Evolutionary conservation across 768 basidiomycete species (phyloP), one percentile per base, ranked within the genome.

Genomic region (Gymnopilus junonius): DNA sequence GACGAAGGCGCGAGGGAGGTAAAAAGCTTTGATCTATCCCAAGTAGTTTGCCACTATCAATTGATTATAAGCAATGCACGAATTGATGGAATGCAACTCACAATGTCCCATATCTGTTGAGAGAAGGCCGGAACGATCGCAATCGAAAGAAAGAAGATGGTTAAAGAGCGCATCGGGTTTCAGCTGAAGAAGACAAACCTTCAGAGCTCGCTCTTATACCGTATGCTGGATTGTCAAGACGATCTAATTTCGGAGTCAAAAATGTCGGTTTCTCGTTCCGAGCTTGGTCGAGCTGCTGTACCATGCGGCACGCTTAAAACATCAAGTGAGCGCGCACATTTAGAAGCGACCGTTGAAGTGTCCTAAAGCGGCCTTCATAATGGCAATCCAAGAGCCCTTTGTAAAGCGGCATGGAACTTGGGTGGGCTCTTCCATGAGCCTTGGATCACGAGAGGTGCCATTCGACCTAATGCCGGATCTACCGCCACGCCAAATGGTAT

Each of bases 21-120:
- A 74, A 89, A 84, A 32, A 86, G 81, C 54, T 76, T 79, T 14
- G 79, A 75, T 37, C 80, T 75, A 67, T 85, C 83, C 83, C 82
- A 83, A 15, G 81, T 84, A 27, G 85, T 87, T 79, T 87, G 85
- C 83, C 84, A 88, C 87, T 88, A 46, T 17, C 1, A 32, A 25
- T 14, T 32, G 23, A 27, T 45, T 14, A 35, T 25, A 54, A 34
- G 48, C n/a, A 8, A 53, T 12, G 42, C 46, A 46, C 37, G 8
- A 32, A 50, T 3, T 74, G 54, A 27, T n/a, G 39, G 48, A 34
- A 21, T 17, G 7, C 8, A 20, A 69, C 83, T 63, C 61, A 85
- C 86, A 27, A 85, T 81, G 56, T 86, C 85, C 76, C 77, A 84
- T 59, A 87, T 86, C 58, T 85, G 83, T 64, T 85, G 85, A 15